Percentiles rank a stretch among this genome's conserved stretches.
phyloP scores from a whole-genome alignment of 352 stramenopile genomes.

The Globisporangium cederbergense region DNA sequence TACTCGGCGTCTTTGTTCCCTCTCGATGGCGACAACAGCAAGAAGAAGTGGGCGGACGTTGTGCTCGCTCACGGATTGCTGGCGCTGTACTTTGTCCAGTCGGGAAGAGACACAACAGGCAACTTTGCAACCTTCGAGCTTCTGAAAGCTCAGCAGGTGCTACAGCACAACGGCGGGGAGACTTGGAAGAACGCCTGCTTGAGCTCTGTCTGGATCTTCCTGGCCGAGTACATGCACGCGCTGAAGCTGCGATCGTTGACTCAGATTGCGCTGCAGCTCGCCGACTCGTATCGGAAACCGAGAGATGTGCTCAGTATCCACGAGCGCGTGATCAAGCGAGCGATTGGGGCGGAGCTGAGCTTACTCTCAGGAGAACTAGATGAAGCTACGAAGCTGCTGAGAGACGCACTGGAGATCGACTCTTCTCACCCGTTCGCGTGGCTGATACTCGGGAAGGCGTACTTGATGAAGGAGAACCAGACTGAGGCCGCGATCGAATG shows the following conservation, averaged over 20 bases:
- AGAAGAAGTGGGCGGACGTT: slow-evolving; percentile 14
- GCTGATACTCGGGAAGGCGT: slow-evolving; percentile 48
- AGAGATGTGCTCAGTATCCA: slow-evolving; percentile 40
- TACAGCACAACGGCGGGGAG: slow-evolving; percentile 20
- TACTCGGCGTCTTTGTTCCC: slow-evolving; percentile 11
- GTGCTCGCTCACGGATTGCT: slow-evolving; percentile 57
- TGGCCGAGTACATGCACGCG: slow-evolving; percentile 44
- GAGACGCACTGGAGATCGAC: slow-evolving; percentile 64
- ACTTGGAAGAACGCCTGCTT: slow-evolving; percentile 25
- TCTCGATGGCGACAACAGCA: background rate
- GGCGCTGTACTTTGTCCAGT: slow-evolving; percentile 53
- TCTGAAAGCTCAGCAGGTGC: slow-evolving; percentile 46
- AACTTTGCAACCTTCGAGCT: slow-evolving; percentile 71
- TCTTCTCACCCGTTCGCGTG: slow-evolving; percentile 45
- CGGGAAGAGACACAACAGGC: slow-evolving; percentile 40
- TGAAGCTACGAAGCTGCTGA: slow-evolving; percentile 32
- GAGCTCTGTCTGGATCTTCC: slow-evolving; percentile 56
- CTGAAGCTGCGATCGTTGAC: slow-evolving; percentile 39
- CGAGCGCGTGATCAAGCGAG: slow-evolving; percentile 47
- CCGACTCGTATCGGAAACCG: slow-evolving; percentile 27
- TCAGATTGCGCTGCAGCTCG: slow-evolving; percentile 32
- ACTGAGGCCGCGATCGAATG: slow-evolving; percentile 44
- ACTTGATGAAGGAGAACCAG: slow-evolving; percentile 40
- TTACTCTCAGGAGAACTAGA: slow-evolving; percentile 23
- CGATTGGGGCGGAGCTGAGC: slow-evolving; percentile 43